Percentiles rank a stretch among this genome's conserved stretches.
phyloP scores from a whole-genome alignment of 768 basidiomycete genomes.

The Leccinum uliginosum region DNA sequence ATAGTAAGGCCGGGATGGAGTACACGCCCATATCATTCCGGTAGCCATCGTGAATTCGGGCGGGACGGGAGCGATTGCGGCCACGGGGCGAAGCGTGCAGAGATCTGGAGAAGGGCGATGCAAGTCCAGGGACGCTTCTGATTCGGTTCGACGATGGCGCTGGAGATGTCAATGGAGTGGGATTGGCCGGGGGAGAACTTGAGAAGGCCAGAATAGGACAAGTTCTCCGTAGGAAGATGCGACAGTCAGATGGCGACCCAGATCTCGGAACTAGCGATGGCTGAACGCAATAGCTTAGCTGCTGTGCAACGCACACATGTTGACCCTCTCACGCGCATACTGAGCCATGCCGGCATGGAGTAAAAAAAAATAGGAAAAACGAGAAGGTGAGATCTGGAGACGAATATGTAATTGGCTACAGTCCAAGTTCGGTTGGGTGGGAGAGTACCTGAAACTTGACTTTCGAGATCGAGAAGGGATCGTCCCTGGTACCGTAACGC shows the following conservation, averaged over 20 bases:
- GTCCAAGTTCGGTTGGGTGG: constrained; percentile 24
- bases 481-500: constrained; percentile 34
- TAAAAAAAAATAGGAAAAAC: constrained; percentile 11
- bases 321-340: constrained; percentile 14
- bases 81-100: constrained; percentile 17
- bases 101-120: constrained; percentile 28
- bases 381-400: constrained; percentile 20
- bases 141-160: constrained; percentile 31
- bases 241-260: constrained; percentile 3
- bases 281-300: constrained; percentile 4
- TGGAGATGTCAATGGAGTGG: constrained; percentile 29
- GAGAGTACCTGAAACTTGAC: constrained; percentile 34
- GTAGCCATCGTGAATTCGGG: constrained; percentile 31
- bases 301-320: constrained; percentile 14
- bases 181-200: constrained; percentile 26
- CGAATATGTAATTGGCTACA: constrained; percentile 22
- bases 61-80: constrained; percentile 28
- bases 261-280: constrained; percentile 23
- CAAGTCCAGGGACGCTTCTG: constrained; percentile 16
- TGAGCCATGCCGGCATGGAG: constrained; percentile 22
- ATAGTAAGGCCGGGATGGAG: constrained; percentile 32
- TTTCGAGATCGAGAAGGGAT: constrained; percentile 35
- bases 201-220: constrained; percentile 20
- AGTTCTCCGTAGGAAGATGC: constrained; percentile 27
- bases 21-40: constrained; percentile 33